These are phyloP conservation scores for Austroboletus niveus DNA, from an alignment of 1,284 basidiomycete genomes.

Conservation along the genomic window DNA sequence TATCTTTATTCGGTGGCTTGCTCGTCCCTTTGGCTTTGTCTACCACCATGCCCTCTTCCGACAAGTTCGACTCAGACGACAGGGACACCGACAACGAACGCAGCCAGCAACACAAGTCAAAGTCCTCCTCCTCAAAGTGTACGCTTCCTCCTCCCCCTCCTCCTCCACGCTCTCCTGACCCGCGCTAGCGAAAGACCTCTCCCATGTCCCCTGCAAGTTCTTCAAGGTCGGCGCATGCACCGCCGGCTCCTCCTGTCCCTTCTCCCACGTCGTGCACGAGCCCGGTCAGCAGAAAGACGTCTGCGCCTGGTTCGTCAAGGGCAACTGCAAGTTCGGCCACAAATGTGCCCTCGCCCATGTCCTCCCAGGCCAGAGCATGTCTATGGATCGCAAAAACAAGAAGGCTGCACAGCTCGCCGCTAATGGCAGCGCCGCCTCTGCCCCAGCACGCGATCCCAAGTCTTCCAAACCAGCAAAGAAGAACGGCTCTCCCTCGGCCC, in stretches of 20 bases:
- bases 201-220: constrained; percentile 98
- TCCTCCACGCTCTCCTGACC: background rate
- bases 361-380: constrained; percentile 89
- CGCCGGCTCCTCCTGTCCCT: constrained; percentile 92
- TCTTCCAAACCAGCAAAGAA: constrained; percentile 41
- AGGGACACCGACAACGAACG: constrained; percentile 26
- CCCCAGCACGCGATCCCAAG: constrained; percentile 37
- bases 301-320: constrained; percentile 93
- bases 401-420: constrained; percentile 84
- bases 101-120: constrained; percentile 17
- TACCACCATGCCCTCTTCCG: constrained; percentile 26
- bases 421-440: constrained; percentile 39
- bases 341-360: constrained; percentile 95
- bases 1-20: constrained; percentile 20
- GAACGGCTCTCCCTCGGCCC: constrained; percentile 26
- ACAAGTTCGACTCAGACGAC: constrained; percentile 24
- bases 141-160: constrained; percentile 1
- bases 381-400: constrained; percentile 98
- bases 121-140: constrained; percentile 30
- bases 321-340: constrained; percentile 98
- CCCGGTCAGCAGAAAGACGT: constrained; percentile 86
- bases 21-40: constrained; percentile 1
- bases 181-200: constrained; percentile 76
- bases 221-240: constrained; percentile 93
- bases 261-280: constrained; percentile 74